These are phyloP conservation scores for Setaria italica DNA, from an alignment of 202 grass and related monocot species.

Conservation along the genomic window DNA sequence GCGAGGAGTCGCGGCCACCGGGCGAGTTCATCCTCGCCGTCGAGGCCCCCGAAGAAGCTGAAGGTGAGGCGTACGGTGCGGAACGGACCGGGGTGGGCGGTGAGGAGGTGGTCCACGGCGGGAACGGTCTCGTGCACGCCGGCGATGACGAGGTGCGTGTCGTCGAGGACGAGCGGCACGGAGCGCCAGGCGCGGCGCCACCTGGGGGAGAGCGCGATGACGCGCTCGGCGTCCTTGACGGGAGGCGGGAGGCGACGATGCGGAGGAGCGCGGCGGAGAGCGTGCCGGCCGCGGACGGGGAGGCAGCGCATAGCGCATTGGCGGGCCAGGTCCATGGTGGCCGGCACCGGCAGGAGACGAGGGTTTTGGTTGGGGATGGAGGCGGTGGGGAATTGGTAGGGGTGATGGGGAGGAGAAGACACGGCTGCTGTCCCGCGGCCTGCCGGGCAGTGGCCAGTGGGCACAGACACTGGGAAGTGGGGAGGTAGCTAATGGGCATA, in stretches of 20 bases:
- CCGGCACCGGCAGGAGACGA: background rate
- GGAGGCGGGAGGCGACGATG: constrained; percentile 44
- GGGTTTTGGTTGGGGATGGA: background rate
- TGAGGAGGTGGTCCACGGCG: background rate
- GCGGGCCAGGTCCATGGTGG: background rate
- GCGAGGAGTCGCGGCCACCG: constrained; percentile 1
- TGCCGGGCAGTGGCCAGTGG: too few species aligned
- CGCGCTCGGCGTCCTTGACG: constrained; percentile 28
- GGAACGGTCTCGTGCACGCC: background rate
- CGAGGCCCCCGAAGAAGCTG: background rate
- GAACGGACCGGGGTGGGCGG: constrained; percentile 38
- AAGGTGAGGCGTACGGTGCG: constrained; percentile 10
- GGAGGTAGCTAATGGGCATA: too few species aligned
- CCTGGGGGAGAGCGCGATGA: constrained; percentile 8
- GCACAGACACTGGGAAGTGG: too few species aligned
- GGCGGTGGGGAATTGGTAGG: too few species aligned
- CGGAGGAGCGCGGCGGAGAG: constrained; percentile 19
- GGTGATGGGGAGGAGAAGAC: too few species aligned
- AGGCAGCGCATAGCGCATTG: background rate
- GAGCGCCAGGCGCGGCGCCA: constrained; percentile 43
- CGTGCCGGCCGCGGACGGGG: background rate
- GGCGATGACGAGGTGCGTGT: constrained; percentile 2
- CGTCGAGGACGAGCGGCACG: constrained; percentile 39
- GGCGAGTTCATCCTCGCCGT: background rate
- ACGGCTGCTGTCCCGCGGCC: too few species aligned